phyloP scores from a whole-genome alignment of 495 filamentous ascomycete genomes.

The Xylaria acuta region DNA sequence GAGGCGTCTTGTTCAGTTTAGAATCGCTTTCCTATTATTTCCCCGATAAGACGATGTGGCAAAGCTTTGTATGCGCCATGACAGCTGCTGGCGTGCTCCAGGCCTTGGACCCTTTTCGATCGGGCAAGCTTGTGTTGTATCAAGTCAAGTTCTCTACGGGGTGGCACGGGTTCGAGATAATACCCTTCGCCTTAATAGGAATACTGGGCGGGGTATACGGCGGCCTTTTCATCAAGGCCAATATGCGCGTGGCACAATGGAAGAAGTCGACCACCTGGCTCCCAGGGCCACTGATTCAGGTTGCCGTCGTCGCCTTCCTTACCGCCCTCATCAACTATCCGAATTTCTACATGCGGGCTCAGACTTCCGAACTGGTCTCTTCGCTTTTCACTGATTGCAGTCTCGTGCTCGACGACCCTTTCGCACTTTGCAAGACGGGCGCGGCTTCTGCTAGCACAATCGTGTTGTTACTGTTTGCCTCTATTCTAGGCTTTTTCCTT shows the following conservation, averaged over 20 bases:
- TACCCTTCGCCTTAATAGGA: conserved; percentile 87
- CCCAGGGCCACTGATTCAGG: conserved; percentile 75
- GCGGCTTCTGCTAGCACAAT: conserved; percentile 73
- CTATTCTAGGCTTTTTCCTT: conserved; percentile 82
- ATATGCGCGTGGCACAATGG: conserved; percentile 87
- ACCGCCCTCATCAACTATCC: conserved; percentile 94
- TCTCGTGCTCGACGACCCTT: conserved; percentile 75
- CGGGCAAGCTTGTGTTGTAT: conserved; percentile 94
- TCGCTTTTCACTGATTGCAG: conserved; percentile 91
- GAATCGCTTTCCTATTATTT: conserved; percentile 99
- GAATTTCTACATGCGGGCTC: conserved; percentile 91
- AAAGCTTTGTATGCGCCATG: conserved; percentile 99
- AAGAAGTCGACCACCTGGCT: conserved; percentile 68
- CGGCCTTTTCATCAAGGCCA: conserved; percentile 91
- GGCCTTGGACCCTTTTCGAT: conserved; percentile 91
- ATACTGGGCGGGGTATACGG: conserved; percentile 92
- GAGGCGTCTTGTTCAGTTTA: conserved; percentile 89
- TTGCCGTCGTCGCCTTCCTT: conserved; percentile 72
- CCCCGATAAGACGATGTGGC: conserved; percentile 99
- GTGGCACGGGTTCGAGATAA: conserved; percentile 95
- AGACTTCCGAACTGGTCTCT: conserved; percentile 90
- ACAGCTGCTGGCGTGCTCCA: conserved; percentile 93
- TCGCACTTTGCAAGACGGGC: conserved; percentile 86
- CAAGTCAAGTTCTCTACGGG: conserved; percentile 91
- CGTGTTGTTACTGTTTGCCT: conserved; percentile 77